A percentile compares a stretch with the other conserved stretches of the same genome.
phyloP scores from a whole-genome alignment of 495 filamentous ascomycete genomes.

The Aspergillus affinis region DNA sequence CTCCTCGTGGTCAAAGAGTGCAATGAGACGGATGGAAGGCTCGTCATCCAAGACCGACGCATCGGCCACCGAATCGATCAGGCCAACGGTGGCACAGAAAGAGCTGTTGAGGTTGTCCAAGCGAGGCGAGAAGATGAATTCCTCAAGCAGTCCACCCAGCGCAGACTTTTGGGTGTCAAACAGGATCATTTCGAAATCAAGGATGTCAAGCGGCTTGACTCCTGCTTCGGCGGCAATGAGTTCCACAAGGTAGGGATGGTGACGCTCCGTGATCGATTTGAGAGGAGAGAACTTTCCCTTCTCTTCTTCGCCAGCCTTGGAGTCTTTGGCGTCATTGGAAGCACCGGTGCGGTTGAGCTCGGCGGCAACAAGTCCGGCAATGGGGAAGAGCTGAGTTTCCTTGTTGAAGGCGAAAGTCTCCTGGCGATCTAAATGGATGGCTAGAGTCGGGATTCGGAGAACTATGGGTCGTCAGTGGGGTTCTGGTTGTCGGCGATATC shows the following conservation, averaged over 20 bases:
- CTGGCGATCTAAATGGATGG: slow-evolving; percentile 87
- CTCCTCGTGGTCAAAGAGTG: slow-evolving; percentile 97
- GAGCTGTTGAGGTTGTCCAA: slow-evolving; percentile 96
- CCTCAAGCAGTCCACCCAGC: slow-evolving; percentile 86
- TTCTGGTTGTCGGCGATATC: neutral
- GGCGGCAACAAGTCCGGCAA: slow-evolving; percentile 80
- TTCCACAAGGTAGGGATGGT: slow-evolving; percentile 84
- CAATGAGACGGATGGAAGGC: slow-evolving; percentile 78
- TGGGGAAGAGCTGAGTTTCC: slow-evolving; percentile 92
- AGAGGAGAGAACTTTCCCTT: slow-evolving; percentile 63
- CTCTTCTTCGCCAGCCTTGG: slow-evolving; percentile 32
- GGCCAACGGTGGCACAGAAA: slow-evolving; percentile 77
- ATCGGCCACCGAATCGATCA: slow-evolving; percentile 76
- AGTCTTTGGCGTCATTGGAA: slow-evolving; percentile 28
- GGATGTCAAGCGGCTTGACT: slow-evolving; percentile 64
- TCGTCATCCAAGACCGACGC: slow-evolving; percentile 67
- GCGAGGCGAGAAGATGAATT: slow-evolving; percentile 90
- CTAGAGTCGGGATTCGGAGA: slow-evolving; percentile 85
- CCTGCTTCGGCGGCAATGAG: slow-evolving; percentile 80
- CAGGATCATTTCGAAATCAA: slow-evolving; percentile 94
- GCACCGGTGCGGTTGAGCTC: slow-evolving; percentile 76
- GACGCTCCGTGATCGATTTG: slow-evolving; percentile 74
- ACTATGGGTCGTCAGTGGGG: slow-evolving; percentile 41
- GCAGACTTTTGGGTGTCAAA: slow-evolving; percentile 92
- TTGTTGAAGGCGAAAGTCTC: slow-evolving; percentile 91